Evolutionary conservation across 805 yeast genomes (phyloP).

Genomic region (Kluyveromyces aestuarii): DNA sequence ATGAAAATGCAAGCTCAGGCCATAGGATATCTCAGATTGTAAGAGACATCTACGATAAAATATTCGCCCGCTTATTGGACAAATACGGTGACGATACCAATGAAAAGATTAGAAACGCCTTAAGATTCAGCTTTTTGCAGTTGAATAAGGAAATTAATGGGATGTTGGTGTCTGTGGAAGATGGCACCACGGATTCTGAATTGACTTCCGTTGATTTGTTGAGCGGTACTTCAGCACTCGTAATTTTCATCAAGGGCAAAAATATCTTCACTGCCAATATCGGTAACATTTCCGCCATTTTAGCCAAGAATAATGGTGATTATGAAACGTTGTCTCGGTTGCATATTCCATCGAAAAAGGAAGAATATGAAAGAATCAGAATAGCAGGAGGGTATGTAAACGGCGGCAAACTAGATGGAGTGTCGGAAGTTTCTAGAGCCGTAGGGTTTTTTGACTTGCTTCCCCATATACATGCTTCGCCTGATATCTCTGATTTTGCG

Average conservation of each 20-base stretch:
- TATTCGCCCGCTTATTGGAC: conserved; percentile 41
- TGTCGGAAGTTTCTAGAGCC: conserved; percentile 76
- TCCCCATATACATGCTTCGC: conserved; percentile 86
- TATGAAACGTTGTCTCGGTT: conserved; percentile 60
- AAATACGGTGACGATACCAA: conserved; percentile 32
- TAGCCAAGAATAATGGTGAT: conserved; percentile 77
- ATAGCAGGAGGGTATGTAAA: conserved; percentile 88
- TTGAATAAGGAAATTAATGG: conserved; percentile 73
- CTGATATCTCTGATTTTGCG: conserved; percentile 57
- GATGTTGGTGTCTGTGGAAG: conserved; percentile 39
- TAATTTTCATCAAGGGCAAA: conserved; percentile 66
- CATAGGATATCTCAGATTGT: conserved; percentile 62
- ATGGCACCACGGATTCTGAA: conserved; percentile 40
- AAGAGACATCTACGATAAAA: conserved; percentile 62
- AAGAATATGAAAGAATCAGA: conserved; percentile 78
- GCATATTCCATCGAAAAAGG: conserved; percentile 75
- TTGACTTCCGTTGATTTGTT: conserved; percentile 57
- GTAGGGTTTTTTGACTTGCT: conserved; percentile 81
- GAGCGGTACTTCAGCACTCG: conserved; percentile 81
- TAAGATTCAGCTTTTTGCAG: conserved; percentile 71
- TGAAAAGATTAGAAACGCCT: conserved; percentile 58
- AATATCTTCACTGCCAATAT: conserved; percentile 73
- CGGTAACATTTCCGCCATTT: conserved; percentile 81
- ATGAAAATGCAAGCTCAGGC: conserved; percentile 40
- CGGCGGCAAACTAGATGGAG: conserved; percentile 78